phyloP scores from a whole-genome alignment of 2,329 filamentous ascomycete species.

The Geosmithia flava region DNA sequence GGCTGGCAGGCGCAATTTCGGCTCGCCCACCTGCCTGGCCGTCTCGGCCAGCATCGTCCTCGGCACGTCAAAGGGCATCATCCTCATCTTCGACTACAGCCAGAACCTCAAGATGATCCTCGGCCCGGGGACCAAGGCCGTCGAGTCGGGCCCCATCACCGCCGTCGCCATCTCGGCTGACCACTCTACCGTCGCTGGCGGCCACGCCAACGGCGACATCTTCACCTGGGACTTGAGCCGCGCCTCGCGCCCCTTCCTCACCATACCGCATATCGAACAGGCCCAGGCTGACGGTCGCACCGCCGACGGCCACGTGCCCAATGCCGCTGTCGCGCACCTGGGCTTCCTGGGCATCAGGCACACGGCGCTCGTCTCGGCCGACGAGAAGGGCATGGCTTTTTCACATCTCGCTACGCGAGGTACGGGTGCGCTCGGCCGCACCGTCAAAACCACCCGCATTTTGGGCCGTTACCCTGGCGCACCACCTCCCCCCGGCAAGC shows the following conservation, averaged over 20 bases:
- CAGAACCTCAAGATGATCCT: slow-evolving; percentile 92
- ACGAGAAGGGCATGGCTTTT: slow-evolving; percentile 94
- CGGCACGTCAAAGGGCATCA: slow-evolving; percentile 87
- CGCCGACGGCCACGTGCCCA: slow-evolving; percentile 72
- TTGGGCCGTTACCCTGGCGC: slow-evolving; percentile 79
- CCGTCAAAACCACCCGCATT: slow-evolving; percentile 81
- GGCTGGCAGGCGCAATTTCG: slow-evolving; percentile 82
- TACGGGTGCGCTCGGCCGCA: slow-evolving; percentile 71
- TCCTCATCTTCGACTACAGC: slow-evolving; percentile 94
- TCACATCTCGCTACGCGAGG: slow-evolving; percentile 91
- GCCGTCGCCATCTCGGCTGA: slow-evolving; percentile 86
- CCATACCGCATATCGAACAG: slow-evolving; percentile 67
- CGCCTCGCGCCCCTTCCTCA: slow-evolving; percentile 76
- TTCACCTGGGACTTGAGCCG: slow-evolving; percentile 92
- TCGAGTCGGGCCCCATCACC: slow-evolving; percentile 82
- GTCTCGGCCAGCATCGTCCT: slow-evolving; percentile 82
- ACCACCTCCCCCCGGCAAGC: slow-evolving; percentile 46
- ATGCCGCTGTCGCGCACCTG: slow-evolving; percentile 73
- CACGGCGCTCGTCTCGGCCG: slow-evolving; percentile 88
- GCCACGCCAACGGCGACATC: slow-evolving; percentile 80
- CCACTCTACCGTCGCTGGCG: slow-evolving; percentile 80
- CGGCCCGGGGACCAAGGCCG: slow-evolving; percentile 83
- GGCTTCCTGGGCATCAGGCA: slow-evolving; percentile 89
- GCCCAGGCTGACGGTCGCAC: slow-evolving; percentile 50
- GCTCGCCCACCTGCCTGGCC: slow-evolving; percentile 76